Base-by-base conservation (phyloP, 768 basidiomycete species). In the Hypholoma sublateritium region DNA sequence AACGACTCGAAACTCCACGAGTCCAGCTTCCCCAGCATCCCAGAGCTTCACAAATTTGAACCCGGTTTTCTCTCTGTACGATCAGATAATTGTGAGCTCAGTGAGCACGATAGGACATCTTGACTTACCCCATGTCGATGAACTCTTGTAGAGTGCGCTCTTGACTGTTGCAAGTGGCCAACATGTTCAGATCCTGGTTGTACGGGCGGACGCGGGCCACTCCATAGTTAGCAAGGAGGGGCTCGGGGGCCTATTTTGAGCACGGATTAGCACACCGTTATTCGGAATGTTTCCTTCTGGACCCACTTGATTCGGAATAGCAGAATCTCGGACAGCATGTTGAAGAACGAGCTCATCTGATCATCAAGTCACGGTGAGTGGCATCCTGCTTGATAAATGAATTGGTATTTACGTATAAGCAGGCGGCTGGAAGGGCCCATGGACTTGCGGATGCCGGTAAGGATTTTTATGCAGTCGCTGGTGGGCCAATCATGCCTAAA, bases 101-200 rank as follows among this genome's bases (percentile, higher is more conserved):
- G 28, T 9, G 2, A 32, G 5, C 28, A 6, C 5, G 5, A 32
- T 2, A 32, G 28, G 9, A 2, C 28, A 32, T 32, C 5, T 5
- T 9, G 9, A 55, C 56, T 7, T 9, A 61, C 57, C 57, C 57
- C 44, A 62, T 39, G 1, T 56, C 32, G 16, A 48, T 50, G 28
- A 75, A 74, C 8, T 80, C 74, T 3, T 72, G 57, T 5, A 79
- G 19, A 9, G 60, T 61, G 19, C 81, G 74, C 55, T 82, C 78
- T 62, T 74, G 72, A 12, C 72, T 68, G 48, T 82, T 80, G 11
- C 74, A 65, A 21, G 69, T 43, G 14, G 69, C 51, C 72, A 79
- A 72, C 80, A 83, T 80, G 44, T 69, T 72, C 28, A 82, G 35
- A 52, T 83, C 81, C 35, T 76, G 74, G 49, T 76, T 70, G 61